phyloP scores from a whole-genome alignment of 2,329 filamentous ascomycete species.

The Arthrinium puccinioides region DNA sequence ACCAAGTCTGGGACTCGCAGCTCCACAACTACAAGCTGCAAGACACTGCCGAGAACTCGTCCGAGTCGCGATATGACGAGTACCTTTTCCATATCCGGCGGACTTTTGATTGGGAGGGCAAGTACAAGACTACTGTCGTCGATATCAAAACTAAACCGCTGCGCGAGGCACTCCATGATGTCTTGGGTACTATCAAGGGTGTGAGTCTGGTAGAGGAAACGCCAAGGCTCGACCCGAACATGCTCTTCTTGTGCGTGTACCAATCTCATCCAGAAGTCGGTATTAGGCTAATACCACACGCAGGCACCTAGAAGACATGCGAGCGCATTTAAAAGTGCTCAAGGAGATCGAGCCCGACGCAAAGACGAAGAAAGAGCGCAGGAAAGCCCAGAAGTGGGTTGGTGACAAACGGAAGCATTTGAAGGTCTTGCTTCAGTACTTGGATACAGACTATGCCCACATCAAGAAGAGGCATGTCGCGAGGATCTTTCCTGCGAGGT shows the following conservation, averaged over 20 bases:
- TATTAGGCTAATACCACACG: conserved; percentile 12
- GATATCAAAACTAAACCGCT: conserved; percentile 81
- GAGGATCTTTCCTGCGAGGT: not conserved
- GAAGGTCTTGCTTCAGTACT: conserved; percentile 66
- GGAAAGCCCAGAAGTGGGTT: conserved; percentile 52
- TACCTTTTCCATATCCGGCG: conserved; percentile 79
- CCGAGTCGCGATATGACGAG: conserved; percentile 59
- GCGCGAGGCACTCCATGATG: conserved; percentile 60
- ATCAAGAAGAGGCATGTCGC: conserved; percentile 53
- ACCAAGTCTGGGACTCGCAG: conserved; percentile 44
- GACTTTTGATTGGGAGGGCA: conserved; percentile 78
- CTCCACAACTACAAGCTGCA: conserved; percentile 48
- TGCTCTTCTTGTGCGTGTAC: conserved; percentile 53
- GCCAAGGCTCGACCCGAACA: conserved; percentile 64
- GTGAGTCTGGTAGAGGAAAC: conserved; percentile 75
- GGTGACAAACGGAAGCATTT: conserved; percentile 56
- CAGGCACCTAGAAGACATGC: conserved; percentile 72
- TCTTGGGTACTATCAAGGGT: conserved; percentile 71
- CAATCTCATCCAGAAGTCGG: not conserved
- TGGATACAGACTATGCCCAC: conserved; percentile 75
- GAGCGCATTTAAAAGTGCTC: conserved; percentile 54
- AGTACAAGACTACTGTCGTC: conserved; percentile 64
- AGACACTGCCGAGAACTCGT: conserved; percentile 38
- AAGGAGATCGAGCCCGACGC: conserved; percentile 47
- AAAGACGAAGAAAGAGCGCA: conserved; percentile 47